phyloP scores from a whole-genome alignment of 768 basidiomycete species.

The Pleurotus eryngii region DNA sequence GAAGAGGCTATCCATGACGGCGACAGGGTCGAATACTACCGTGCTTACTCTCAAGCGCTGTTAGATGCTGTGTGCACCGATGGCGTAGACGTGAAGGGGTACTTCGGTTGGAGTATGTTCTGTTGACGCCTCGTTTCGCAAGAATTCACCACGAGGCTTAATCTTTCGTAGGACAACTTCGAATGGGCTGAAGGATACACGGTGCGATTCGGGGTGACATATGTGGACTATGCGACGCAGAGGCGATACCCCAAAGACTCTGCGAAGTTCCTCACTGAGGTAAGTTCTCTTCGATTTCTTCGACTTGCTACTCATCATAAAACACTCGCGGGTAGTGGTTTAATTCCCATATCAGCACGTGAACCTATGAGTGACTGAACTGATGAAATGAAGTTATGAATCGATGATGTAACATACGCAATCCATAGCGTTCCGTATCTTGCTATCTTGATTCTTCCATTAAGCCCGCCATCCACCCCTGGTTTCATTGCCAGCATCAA shows the following conservation, averaged over 20 bases:
- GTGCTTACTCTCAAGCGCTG: constrained; percentile 48
- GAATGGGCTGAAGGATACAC: constrained; percentile 72
- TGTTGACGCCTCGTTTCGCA: not conserved
- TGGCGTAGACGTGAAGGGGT: constrained; percentile 54
- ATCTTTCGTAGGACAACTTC: constrained; percentile 54
- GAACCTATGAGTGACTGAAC: not conserved
- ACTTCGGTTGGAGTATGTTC: constrained; percentile 65
- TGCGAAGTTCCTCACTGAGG: constrained; percentile 44
- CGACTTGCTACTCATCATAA: not conserved
- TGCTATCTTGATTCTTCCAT: not conserved
- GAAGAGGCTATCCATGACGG: constrained; percentile 50
- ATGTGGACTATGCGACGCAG: constrained; percentile 65
- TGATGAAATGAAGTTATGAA: not conserved
- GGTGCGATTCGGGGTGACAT: constrained; percentile 67
- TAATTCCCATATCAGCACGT: not conserved
- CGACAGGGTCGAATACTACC: constrained; percentile 63
- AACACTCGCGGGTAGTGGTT: not conserved
- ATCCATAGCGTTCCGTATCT: not conserved
- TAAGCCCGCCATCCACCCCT: not conserved
- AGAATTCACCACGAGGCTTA: not conserved
- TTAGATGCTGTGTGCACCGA: constrained; percentile 53
- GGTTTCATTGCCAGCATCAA: not conserved
- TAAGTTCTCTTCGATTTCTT: constrained; percentile 11
- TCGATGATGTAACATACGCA: not conserved
- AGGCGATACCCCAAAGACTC: constrained; percentile 62